phyloP scores from a whole-genome alignment of 2,329 filamentous ascomycete species.

The Phialophora verrucosa region DNA sequence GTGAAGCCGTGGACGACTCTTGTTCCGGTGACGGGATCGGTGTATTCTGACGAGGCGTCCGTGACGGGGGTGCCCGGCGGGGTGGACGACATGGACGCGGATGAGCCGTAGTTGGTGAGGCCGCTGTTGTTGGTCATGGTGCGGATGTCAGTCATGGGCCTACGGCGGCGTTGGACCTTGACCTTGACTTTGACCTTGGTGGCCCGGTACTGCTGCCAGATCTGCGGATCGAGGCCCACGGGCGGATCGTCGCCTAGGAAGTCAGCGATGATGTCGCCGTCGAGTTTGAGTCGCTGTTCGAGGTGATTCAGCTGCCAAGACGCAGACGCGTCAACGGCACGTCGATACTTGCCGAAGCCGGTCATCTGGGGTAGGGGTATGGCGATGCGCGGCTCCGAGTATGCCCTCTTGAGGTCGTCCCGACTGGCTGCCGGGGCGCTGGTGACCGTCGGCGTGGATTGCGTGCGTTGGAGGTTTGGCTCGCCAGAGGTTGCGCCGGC shows the following conservation, averaged over 20 bases:
- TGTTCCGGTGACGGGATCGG: conserved; percentile 37
- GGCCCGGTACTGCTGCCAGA: conserved; percentile 30
- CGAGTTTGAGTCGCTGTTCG: conserved; percentile 23
- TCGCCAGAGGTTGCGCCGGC: neutral
- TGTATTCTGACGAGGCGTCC: conserved; percentile 11
- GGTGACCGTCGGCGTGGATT: conserved; percentile 1
- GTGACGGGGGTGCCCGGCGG: neutral
- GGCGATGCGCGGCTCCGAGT: conserved; percentile 31
- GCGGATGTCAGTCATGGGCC: neutral
- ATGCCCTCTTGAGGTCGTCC: conserved; percentile 18
- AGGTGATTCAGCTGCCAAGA: conserved; percentile 36
- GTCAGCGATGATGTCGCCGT: conserved; percentile 27
- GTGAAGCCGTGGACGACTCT: conserved; percentile 34
- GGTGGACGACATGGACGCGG: conserved; percentile 7
- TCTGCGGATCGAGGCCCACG: conserved; percentile 28
- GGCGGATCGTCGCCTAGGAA: conserved; percentile 31
- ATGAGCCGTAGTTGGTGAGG: neutral
- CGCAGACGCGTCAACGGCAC: conserved; percentile 32
- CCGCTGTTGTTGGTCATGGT: neutral
- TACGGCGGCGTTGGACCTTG: neutral
- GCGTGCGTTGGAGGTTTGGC: neutral
- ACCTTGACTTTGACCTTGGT: conserved; percentile 20
- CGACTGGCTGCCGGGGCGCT: neutral
- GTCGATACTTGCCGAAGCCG: conserved; percentile 38
- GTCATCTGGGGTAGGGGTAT: conserved; percentile 35